Percentiles rank a stretch among this genome's conserved stretches.
Evolutionary conservation across 164 flowering plant genomes (phyloP).

Genomic region (Aristolochia contorta): DNA sequence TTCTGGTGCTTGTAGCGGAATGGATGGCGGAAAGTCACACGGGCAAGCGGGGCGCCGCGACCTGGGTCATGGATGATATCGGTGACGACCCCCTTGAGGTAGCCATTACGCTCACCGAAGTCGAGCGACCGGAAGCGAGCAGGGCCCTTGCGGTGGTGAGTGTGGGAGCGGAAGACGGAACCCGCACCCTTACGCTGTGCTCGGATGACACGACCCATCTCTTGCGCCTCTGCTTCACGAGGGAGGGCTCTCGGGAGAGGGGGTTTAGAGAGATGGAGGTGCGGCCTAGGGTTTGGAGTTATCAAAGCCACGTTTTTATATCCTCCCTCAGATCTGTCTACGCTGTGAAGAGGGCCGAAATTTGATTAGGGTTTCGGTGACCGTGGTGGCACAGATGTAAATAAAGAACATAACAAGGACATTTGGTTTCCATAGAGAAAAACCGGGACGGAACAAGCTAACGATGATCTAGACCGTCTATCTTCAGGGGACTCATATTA

Average conservation of each 20-base stretch:
- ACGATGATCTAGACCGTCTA: too few species aligned
- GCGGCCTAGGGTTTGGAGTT: too few species aligned
- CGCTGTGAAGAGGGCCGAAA: neutral
- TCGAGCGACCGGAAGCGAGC: slow-evolving; percentile 49
- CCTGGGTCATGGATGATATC: slow-evolving; percentile 55
- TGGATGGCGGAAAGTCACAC: slow-evolving; percentile 49
- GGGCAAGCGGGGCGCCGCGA: slow-evolving; percentile 51
- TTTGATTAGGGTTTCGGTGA: neutral
- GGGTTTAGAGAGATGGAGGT: too few species aligned
- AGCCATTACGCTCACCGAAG: slow-evolving; percentile 54
- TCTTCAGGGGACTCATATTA: too few species aligned
- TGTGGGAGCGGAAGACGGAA: slow-evolving; percentile 16
- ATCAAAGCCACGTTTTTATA: neutral
- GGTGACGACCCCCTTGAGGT: slow-evolving; percentile 43
- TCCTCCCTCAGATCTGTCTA: neutral
- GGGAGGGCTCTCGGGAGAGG: neutral
- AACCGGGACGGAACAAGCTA: too few species aligned
- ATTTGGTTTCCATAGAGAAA: too few species aligned
- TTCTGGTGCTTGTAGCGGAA: slow-evolving; percentile 54
- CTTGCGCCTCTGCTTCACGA: neutral
- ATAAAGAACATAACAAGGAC: neutral
- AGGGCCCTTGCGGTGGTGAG: slow-evolving; percentile 53
- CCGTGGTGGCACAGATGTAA: neutral
- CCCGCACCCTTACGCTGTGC: slow-evolving; percentile 19
- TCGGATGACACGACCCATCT: slow-evolving; percentile 17